Percentiles rank a stretch among this genome's conserved stretches.
Conservation (phyloP, 2,329 filamentous ascomycete genomes). For the Tolypocladium album region DNA sequence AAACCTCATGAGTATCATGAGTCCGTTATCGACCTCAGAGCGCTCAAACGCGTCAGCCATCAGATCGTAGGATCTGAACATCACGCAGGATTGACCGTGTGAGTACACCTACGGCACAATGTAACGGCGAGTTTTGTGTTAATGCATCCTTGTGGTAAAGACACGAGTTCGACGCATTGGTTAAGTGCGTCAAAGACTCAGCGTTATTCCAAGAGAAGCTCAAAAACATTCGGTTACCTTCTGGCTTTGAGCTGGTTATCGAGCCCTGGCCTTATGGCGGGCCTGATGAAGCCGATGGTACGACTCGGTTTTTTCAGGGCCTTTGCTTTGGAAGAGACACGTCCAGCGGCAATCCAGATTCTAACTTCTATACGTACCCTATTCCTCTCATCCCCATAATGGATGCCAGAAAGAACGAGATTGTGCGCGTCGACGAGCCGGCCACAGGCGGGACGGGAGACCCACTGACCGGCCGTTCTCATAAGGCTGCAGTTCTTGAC, state of each 20-base stretch:
- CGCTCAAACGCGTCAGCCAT: conserved; percentile 11
- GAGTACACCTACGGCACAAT: conserved; percentile 2
- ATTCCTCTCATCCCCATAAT: conserved; percentile 36
- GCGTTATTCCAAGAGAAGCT: conserved; percentile 20
- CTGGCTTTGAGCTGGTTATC: conserved; percentile 17
- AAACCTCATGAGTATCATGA: conserved; percentile 19
- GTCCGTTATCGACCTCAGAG: conserved; percentile 21
- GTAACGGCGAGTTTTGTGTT: not conserved
- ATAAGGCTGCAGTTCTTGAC: conserved; percentile 12
- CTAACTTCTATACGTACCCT: conserved; percentile 46
- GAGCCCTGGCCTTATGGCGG: conserved; percentile 24
- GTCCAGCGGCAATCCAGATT: conserved; percentile 28
- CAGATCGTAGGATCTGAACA: conserved; percentile 15
- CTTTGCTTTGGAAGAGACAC: conserved; percentile 20
- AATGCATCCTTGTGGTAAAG: conserved; percentile 3
- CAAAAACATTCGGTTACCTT: conserved; percentile 11
- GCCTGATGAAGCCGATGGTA: conserved; percentile 16
- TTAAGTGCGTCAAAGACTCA: conserved; percentile 16
- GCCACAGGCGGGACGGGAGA: conserved; percentile 21
- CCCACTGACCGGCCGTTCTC: conserved; percentile 8
- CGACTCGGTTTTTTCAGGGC: conserved; percentile 20
- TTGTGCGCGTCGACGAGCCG: conserved; percentile 22
- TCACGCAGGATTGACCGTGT: conserved; percentile 20
- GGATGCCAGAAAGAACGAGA: conserved; percentile 16
- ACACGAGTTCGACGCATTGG: conserved; percentile 24